Conservation (phyloP, 75 land plant species). For the Pinus tabuliformis region DNA sequence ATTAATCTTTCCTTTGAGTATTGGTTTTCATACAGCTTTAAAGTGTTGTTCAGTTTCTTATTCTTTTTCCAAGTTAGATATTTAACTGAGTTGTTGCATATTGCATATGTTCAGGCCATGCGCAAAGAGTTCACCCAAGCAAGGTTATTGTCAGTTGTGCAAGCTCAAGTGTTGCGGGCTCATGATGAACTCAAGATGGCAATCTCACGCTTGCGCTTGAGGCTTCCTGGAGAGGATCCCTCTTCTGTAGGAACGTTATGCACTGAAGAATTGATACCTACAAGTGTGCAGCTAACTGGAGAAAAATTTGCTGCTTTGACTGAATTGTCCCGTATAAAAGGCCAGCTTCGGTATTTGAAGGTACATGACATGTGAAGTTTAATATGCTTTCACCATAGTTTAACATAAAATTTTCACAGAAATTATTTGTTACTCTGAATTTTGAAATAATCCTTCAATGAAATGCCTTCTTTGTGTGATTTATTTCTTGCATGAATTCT, state of each 20-base stretch:
- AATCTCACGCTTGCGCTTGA: constrained; percentile 70
- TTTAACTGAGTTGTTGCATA: neutral
- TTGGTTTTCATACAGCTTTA: neutral
- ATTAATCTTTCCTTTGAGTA: neutral
- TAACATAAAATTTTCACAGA: neutral
- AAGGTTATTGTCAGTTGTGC: constrained; percentile 65
- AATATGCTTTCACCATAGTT: neutral
- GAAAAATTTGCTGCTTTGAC: constrained; percentile 69
- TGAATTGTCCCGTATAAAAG: constrained; percentile 65
- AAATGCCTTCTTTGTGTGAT: neutral
- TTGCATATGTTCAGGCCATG: constrained; percentile 58
- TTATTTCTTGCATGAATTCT: too few species aligned
- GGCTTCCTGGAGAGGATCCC: constrained; percentile 46
- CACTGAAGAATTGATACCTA: constrained; percentile 45
- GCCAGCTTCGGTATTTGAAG: constrained; percentile 92
- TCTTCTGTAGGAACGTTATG: constrained; percentile 35
- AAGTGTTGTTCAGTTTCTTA: neutral
- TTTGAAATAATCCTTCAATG: neutral
- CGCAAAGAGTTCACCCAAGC: constrained; percentile 83
- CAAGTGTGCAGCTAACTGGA: constrained; percentile 53
- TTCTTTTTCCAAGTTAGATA: neutral
- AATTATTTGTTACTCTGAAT: neutral
- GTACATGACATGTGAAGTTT: neutral
- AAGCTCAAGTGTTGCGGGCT: constrained; percentile 80
- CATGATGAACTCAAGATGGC: constrained; percentile 98